Base-by-base conservation (phyloP, 345 rosid species). In the Pugionium dolabratum region DNA sequence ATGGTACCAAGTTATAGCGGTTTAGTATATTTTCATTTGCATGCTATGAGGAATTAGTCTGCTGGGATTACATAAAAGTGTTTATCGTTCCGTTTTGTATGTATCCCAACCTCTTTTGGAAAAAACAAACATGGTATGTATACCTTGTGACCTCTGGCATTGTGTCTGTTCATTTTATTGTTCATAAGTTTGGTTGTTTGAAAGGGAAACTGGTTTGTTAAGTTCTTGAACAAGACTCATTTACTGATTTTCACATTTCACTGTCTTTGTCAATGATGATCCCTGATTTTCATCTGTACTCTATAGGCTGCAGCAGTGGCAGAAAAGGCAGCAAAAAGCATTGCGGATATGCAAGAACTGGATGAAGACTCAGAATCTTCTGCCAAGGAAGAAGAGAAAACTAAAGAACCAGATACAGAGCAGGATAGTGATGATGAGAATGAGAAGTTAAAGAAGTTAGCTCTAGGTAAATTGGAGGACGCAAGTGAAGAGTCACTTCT, bases 401-500 rank as follows among this genome's bases (percentile, higher is more conserved):
- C 61, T 50, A 80, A 78, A 50, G 81, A 74, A 40, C 42, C 81
- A 71, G 72, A 75, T 47, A 67, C 60, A 52, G 89, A 83, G 58
- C 84, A 80, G 69, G 81, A 80, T 78, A 80, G 80, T 50, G 89
- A 84, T 10, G 86, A 79, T 79, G 99, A 85, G 77, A 66, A 75
- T 32, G 74, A 77, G 4, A 75, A 78, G 69, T 75, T 78, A 32
- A 79, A 87, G 72, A 94, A 83, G 78, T 82, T 84, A 70, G 86
- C 97, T 60, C 66, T 94, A 51, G 83, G 72, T 50, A 90, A 84
- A 66, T 70, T 94, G 79, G 96, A 85, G 80, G 85, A 82, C 39
- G 97, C 95, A 6, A 83, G 99, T 78, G 86, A 83, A 62, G 96
- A 91, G 70, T 73, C 95, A 18, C 54, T 88, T 35, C 86, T 94